Conservation (phyloP, 2,329 filamentous ascomycete genomes). For the Xylariaceae sp. region DNA sequence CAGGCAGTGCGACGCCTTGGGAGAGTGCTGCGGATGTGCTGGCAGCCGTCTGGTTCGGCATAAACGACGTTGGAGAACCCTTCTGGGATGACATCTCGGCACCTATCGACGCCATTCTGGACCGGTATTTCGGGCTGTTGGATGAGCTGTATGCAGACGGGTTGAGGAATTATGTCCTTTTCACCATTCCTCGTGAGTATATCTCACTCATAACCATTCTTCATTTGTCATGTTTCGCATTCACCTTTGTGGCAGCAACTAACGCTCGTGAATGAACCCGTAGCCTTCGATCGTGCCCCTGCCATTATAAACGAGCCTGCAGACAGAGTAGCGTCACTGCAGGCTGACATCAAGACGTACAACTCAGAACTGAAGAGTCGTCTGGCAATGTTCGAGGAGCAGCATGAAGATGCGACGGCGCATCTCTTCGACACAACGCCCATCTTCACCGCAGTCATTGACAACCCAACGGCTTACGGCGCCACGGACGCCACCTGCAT, state of each 20-base stretch:
- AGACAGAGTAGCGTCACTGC: conserved; percentile 13
- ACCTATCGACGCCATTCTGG: conserved; percentile 15
- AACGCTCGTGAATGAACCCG: background rate
- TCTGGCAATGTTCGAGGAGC: conserved; percentile 15
- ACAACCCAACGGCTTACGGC: conserved; percentile 23
- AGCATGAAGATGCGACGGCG: conserved; percentile 13
- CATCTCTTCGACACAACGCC: conserved; percentile 16
- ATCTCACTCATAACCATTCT: background rate
- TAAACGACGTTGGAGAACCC: conserved; percentile 30
- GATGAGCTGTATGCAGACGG: conserved; percentile 18
- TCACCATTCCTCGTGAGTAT: conserved; percentile 21
- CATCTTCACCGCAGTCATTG: conserved; percentile 14
- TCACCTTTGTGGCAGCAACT: background rate
- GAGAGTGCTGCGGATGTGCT: conserved; percentile 17
- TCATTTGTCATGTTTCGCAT: background rate
- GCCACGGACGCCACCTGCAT: conserved; percentile 20
- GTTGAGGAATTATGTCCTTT: conserved; percentile 19
- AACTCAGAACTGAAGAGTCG: conserved; percentile 17
- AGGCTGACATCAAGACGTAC: conserved; percentile 20
- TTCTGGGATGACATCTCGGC: conserved; percentile 28
- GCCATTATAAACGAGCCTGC: conserved; percentile 13
- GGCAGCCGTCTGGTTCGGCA: conserved; percentile 31
- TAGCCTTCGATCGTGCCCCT: conserved; percentile 22
- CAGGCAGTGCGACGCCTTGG: conserved; percentile 13
- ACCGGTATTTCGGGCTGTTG: conserved; percentile 20